These are phyloP conservation scores for Cytospora schulzeri DNA, from an alignment of 2,329 filamentous ascomycete species.

Conservation along the genomic window DNA sequence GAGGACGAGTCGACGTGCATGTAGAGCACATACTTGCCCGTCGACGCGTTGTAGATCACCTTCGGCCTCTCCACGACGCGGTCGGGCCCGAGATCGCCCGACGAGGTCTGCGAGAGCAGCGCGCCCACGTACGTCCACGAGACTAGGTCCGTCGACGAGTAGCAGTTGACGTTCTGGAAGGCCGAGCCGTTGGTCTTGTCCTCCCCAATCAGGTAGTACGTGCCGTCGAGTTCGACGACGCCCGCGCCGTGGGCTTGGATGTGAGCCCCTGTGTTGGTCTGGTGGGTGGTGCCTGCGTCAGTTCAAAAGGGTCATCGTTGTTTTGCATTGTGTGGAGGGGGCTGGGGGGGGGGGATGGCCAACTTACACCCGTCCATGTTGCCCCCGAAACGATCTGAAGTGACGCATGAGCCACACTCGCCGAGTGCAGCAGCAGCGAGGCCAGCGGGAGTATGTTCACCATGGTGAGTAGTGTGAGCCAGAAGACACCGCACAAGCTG, in stretches of 20 bases:
- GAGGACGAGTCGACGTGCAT: conserved; percentile 66
- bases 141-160: conserved; percentile 63
- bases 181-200: conserved; percentile 64
- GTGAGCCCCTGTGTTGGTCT: conserved; percentile 44
- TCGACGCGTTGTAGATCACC: conserved; percentile 66
- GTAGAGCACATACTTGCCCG: conserved; percentile 65
- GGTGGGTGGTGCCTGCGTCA: background rate
- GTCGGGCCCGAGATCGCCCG: conserved; percentile 61
- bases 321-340: background rate
- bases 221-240: conserved; percentile 58
- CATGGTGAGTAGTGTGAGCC: conserved; percentile 12
- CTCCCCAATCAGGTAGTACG: conserved; percentile 70
- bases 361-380: conserved; percentile 35
- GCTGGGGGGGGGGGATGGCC: background rate
- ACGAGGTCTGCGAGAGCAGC: conserved; percentile 54
- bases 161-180: conserved; percentile 71
- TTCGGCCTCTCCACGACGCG: conserved; percentile 70
- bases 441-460: conserved; percentile 20
- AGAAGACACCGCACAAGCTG: background rate
- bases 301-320: background rate
- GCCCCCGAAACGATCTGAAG: conserved; percentile 36
- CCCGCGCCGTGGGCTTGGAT: conserved; percentile 70
- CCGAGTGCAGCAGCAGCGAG: conserved; percentile 32
- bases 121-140: conserved; percentile 64
- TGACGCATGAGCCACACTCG: conserved; percentile 32